phyloP scores from a whole-genome alignment of 1,284 basidiomycete genomes.

The Spongiforma sp. region DNA sequence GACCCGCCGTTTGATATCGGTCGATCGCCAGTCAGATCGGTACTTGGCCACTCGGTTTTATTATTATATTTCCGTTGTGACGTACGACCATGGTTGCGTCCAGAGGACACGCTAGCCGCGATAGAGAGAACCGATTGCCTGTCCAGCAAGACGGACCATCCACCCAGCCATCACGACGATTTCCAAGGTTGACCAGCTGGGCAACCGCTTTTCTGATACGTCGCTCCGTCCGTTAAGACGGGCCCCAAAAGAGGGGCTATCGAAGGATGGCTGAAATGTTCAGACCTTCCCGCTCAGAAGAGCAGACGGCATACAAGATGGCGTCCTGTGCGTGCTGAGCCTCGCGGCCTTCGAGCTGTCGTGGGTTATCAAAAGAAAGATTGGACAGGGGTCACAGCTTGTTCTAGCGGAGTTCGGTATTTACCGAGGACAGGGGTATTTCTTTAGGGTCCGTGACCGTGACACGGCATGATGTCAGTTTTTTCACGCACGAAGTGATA shows the following conservation, averaged over 20 bases:
- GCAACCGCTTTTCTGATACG: slow-evolving; percentile 46
- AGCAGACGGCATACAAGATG: neutral
- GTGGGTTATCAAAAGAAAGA: slow-evolving; percentile 12
- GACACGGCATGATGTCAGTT: too few species aligned
- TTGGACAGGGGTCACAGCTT: neutral
- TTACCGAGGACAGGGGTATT: neutral
- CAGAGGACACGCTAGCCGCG: slow-evolving; percentile 10
- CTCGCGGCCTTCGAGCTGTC: slow-evolving; percentile 45
- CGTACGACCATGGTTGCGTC: slow-evolving; percentile 13
- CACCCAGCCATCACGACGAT: slow-evolving; percentile 34
- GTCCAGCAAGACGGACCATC: neutral
- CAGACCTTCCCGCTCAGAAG: slow-evolving; percentile 13
- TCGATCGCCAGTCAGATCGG: too few species aligned
- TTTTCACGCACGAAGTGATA: too few species aligned
- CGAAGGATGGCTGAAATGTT: neutral
- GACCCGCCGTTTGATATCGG: too few species aligned
- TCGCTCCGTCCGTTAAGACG: slow-evolving; percentile 24
- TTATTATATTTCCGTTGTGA: neutral
- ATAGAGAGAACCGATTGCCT: slow-evolving; percentile 13
- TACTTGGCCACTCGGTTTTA: neutral
- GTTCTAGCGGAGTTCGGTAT: neutral
- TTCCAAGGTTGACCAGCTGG: slow-evolving; percentile 33
- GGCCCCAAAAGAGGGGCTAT: neutral
- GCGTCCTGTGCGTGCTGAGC: slow-evolving; percentile 44
- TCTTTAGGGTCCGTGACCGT: too few species aligned